Base-by-base conservation (phyloP, 352 stramenopile genomes). In the Hyaloperonospora arabidopsidis region DNA sequence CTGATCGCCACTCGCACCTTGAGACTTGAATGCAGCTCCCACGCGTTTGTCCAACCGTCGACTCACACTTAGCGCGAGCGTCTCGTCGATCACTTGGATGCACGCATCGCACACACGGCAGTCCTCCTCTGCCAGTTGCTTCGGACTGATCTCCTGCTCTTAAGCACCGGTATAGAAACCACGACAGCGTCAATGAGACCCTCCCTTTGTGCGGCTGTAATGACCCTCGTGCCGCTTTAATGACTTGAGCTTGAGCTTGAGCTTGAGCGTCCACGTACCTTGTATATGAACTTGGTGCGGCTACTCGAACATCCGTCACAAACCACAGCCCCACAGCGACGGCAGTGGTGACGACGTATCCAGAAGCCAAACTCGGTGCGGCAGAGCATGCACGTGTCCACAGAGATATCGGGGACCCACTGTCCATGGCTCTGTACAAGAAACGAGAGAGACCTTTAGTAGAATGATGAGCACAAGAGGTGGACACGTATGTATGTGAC, bases 301-400 rank as follows among this genome's bases (percentile, higher is more conserved):
- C 72, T 89, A 6, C 72, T 69, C 7, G 84, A 92, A 61, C 86
- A 95, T 11, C 66, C 38, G 38, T 91, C 74, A 49, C 86, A 95
- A 7, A 93, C 75, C 18, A 92, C 71, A 7, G 79, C 78, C 11
- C 86, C 86, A 34, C 86, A 95, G n/a, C 80, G 80, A 5, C 86
- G 83, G 57, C 86, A 95, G 61, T 95, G 86, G 67, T 95, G 86
- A 57, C 87, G 86, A 25, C 86, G 81, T 52, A 79, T 89, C 80
- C 82, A 89, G 52, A 89, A 92, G 29, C 72, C 74, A 52, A 95
- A 95, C 54, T 93, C 84, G 29, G 54, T 51, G 47, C 82, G 77
- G 64, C 86, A 95, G 25, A 89, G 63, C 80, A 94, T 92, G 70
- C 86, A 95, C 21, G 73, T 58, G 53, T 64, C 68, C 40, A 87